These are phyloP conservation scores for Amyloporia xantha DNA, from an alignment of 768 basidiomycete species.

Conservation along the genomic window DNA sequence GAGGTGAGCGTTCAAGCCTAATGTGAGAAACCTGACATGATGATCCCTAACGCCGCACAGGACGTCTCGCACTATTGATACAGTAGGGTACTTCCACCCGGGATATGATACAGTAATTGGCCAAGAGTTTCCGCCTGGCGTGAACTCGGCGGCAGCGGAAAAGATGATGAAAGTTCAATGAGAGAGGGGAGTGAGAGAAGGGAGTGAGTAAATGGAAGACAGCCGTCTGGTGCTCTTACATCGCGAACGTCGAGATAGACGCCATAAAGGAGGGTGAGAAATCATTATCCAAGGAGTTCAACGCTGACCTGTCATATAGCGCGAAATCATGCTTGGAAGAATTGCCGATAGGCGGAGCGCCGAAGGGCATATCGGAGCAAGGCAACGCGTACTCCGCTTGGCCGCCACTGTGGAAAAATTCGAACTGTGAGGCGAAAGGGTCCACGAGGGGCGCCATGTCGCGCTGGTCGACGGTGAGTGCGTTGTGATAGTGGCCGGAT, in stretches of 20 bases:
- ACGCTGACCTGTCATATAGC: background rate
- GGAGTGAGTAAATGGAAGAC: background rate
- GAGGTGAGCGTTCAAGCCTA: background rate
- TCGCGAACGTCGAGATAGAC: background rate
- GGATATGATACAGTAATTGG: background rate
- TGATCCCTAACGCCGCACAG: background rate
- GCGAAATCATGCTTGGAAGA: background rate
- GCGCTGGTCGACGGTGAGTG: background rate
- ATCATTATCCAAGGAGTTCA: background rate
- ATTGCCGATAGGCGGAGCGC: background rate
- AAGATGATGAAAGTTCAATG: background rate
- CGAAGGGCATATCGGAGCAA: constrained; percentile 6
- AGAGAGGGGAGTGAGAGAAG: background rate
- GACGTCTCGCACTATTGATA: constrained; percentile 9
- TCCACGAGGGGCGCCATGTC: constrained; percentile 8
- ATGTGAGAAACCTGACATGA: background rate
- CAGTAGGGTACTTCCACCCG: constrained; percentile 3
- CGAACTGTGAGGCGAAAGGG: constrained; percentile 4
- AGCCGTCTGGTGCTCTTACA: background rate
- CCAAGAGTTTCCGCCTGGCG: too few species aligned
- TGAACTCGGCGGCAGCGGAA: background rate
- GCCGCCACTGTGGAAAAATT: background rate
- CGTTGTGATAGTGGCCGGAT: too few species aligned
- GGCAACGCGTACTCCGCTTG: background rate
- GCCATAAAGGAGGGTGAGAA: background rate